A percentile compares a stretch with the other conserved stretches of the same genome.
These are phyloP conservation scores for Clonostachys rosea DNA, from an alignment of 2,329 filamentous ascomycete species.

Conservation along the genomic window DNA sequence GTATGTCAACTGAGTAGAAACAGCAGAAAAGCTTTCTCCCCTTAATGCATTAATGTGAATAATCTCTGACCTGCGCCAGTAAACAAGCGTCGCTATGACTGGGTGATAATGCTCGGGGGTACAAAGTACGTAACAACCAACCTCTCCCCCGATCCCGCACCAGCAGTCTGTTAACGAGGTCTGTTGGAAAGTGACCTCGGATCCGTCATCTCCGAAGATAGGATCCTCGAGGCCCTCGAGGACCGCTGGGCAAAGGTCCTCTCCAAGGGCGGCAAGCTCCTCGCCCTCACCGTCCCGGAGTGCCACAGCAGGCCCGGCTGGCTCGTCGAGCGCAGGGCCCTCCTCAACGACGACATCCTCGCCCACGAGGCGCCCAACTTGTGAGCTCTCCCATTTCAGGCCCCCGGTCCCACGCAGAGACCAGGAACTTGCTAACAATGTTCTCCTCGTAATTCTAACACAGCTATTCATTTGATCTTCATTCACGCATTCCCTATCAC, in stretches of 20 bases:
- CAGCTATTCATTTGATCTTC: slow-evolving; percentile 54
- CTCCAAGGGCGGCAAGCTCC: slow-evolving; percentile 44
- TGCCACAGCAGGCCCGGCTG: slow-evolving; percentile 20
- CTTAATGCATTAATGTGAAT: not conserved
- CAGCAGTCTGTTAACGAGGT: not conserved
- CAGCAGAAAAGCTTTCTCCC: too few relatives aligned
- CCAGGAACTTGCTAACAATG: not conserved
- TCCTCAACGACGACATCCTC: slow-evolving; percentile 50
- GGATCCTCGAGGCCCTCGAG: slow-evolving; percentile 44
- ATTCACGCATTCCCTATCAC: slow-evolving; percentile 48
- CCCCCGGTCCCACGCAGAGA: not conserved
- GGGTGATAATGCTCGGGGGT: slow-evolving; percentile 59
- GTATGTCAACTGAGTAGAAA: slow-evolving; percentile 12
- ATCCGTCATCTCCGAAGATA: slow-evolving; percentile 23
- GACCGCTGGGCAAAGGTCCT: slow-evolving; percentile 46
- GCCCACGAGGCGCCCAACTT: slow-evolving; percentile 40
- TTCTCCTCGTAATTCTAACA: not conserved
- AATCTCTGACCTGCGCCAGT: not conserved
- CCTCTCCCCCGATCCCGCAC: not conserved
- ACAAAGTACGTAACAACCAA: slow-evolving; percentile 46
- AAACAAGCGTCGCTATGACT: slow-evolving; percentile 37
- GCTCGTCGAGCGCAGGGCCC: slow-evolving; percentile 26
- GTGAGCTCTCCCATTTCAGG: slow-evolving; percentile 31
- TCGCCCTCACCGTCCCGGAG: slow-evolving; percentile 61
- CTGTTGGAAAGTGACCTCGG: slow-evolving; percentile 41